phyloP scores from a whole-genome alignment of 306 rosid genomes.

The Geum urbanum region DNA sequence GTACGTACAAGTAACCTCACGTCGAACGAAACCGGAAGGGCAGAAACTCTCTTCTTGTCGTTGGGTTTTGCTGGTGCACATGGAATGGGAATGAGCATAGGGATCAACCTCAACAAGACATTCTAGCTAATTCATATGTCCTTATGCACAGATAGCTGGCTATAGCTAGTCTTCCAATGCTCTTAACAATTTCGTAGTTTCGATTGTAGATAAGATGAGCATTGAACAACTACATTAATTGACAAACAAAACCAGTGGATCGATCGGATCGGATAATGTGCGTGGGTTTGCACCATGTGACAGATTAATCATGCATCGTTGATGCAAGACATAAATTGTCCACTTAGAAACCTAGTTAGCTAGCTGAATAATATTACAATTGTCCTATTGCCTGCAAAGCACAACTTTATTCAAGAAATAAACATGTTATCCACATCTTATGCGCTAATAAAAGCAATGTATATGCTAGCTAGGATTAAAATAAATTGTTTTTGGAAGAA shows the following conservation, averaged over 20 bases:
- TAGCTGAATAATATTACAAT: background rate
- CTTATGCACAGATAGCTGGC: too few relatives aligned
- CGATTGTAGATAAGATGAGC: background rate
- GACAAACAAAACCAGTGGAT: slow-evolving; percentile 3
- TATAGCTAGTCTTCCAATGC: background rate
- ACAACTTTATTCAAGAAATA: too few relatives aligned
- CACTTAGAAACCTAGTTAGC: background rate
- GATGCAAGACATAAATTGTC: background rate
- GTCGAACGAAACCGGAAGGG: background rate
- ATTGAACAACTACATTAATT: background rate
- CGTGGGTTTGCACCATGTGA: background rate
- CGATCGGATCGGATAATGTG: background rate
- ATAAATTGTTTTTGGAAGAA: too few relatives aligned
- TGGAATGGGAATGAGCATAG: slow-evolving; percentile 8
- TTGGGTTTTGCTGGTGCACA: slow-evolving; percentile 2
- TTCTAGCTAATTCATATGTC: background rate
- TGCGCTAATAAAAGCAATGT: too few relatives aligned
- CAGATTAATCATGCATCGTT: background rate
- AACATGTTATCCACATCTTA: too few relatives aligned
- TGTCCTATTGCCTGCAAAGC: too few relatives aligned
- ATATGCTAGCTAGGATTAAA: too few relatives aligned
- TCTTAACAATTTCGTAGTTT: slow-evolving; percentile 2
- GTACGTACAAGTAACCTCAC: background rate
- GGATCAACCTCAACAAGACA: slow-evolving; percentile 28
- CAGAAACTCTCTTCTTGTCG: background rate